Conservation (phyloP, 306 rosid species). For the Arachis stenosperma region DNA sequence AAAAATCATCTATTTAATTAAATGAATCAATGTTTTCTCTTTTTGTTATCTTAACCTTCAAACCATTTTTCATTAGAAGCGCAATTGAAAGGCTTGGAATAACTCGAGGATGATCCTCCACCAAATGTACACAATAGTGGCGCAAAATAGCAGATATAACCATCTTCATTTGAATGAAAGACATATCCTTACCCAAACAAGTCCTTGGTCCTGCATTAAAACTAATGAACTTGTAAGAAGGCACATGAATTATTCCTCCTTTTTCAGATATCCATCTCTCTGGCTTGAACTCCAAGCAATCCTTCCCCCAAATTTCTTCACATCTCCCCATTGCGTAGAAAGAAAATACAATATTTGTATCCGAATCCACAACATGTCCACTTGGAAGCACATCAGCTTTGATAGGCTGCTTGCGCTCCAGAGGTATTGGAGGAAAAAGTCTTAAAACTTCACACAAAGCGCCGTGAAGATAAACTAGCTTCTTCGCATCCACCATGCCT, state of each 20-base stretch:
- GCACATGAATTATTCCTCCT: slow-evolving; percentile 42
- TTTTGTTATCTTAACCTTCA: slow-evolving; percentile 44
- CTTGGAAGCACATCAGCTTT: slow-evolving; percentile 54
- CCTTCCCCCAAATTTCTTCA: slow-evolving; percentile 58
- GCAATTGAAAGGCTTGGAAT: slow-evolving; percentile 40
- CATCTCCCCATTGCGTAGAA: slow-evolving; percentile 61
- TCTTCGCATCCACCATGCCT: slow-evolving; percentile 23
- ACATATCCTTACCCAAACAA: slow-evolving; percentile 57
- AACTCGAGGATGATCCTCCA: slow-evolving; percentile 31
- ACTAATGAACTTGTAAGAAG: slow-evolving; percentile 53
- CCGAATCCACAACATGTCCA: slow-evolving; percentile 43
- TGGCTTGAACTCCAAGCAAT: slow-evolving; percentile 62
- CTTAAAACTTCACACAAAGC: slow-evolving; percentile 53
- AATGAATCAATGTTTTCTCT: neutral
- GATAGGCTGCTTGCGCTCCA: slow-evolving; percentile 40
- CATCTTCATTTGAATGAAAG: slow-evolving; percentile 50
- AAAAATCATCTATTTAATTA: too few relatives aligned
- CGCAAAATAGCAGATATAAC: slow-evolving; percentile 37
- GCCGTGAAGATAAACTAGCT: slow-evolving; percentile 59
- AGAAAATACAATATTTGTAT: slow-evolving; percentile 30
- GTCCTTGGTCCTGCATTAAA: slow-evolving; percentile 63
- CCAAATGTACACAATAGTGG: slow-evolving; percentile 39
- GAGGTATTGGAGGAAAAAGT: slow-evolving; percentile 54
- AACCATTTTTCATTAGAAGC: slow-evolving; percentile 57
- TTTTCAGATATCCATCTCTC: slow-evolving; percentile 60